Evolutionary conservation across 225 moss, liverwort and hornwort genomes (phyloP).

Genomic region (Bryoerythrophyllum caledonicum): DNA sequence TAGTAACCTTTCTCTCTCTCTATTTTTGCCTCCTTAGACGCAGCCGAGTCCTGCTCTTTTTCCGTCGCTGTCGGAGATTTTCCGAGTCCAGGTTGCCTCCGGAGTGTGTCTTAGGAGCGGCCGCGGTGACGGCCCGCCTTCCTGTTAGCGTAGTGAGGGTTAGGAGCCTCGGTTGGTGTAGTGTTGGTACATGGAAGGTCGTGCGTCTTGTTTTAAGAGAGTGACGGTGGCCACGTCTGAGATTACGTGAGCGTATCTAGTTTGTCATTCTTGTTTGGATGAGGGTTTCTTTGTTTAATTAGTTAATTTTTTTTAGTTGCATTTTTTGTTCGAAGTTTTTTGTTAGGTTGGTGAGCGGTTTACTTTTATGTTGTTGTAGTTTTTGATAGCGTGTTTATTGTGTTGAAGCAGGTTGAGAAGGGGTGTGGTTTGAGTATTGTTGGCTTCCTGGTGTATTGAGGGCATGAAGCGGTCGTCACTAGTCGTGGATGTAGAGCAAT

Average conservation of each 20-base stretch:
- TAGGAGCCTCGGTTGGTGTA: background rate
- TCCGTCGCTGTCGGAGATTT: background rate
- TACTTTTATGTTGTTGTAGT: background rate
- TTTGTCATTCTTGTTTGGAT: background rate
- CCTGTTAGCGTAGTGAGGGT: slow-evolving; percentile 16
- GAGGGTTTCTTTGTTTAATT: background rate
- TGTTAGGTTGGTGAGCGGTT: background rate
- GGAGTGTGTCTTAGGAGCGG: background rate
- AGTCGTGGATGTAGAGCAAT: background rate
- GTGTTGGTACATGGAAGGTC: background rate
- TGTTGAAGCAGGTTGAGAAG: slow-evolving; percentile 27
- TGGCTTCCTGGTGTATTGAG: background rate
- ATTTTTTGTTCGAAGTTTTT: background rate
- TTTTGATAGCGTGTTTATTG: background rate
- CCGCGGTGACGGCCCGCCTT: background rate
- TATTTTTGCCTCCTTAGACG: background rate
- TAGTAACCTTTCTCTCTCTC: background rate
- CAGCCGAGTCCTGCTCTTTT: background rate
- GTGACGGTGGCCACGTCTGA: background rate
- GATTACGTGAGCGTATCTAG: background rate
- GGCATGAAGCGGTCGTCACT: slow-evolving; percentile 8
- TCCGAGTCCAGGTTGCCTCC: background rate
- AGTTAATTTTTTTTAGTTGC: background rate
- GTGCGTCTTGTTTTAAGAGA: background rate
- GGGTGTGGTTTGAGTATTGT: slow-evolving; percentile 4